These are phyloP conservation scores for Coemansia sp. DNA, from an alignment of 192 early-diverging fungal species.

Conservation along the genomic window DNA sequence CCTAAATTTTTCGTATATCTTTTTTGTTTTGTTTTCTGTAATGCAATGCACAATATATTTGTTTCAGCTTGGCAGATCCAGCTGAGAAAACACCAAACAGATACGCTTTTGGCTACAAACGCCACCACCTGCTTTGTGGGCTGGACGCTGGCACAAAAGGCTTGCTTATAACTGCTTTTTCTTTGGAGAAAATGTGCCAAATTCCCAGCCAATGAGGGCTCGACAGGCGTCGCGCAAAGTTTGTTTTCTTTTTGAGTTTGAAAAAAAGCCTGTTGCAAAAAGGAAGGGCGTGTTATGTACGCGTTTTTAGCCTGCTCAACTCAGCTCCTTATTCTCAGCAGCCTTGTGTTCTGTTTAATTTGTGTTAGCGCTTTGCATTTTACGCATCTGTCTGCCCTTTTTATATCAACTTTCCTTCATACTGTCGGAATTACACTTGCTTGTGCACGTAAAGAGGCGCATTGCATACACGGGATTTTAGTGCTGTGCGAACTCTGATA, in stretches of 20 bases:
- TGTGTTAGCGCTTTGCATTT: background rate
- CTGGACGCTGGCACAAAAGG: background rate
- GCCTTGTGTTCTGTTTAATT: background rate
- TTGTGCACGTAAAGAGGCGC: background rate
- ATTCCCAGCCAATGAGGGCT: background rate
- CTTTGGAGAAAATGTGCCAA: background rate
- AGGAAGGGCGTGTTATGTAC: no score
- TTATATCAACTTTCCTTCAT: background rate
- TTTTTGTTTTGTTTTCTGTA: background rate
- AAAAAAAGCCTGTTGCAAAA: no score
- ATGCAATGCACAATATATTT: background rate
- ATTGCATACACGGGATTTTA: background rate
- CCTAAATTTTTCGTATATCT: background rate
- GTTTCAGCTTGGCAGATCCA: background rate
- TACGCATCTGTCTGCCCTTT: background rate
- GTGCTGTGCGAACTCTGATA: background rate
- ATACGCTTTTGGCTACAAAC: background rate
- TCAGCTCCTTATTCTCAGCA: background rate
- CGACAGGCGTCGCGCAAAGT: background rate
- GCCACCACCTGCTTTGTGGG: background rate
- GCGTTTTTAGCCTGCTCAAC: background rate
- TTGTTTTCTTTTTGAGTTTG: background rate
- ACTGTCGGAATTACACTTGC: background rate
- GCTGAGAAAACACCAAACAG: background rate
- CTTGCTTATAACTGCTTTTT: background rate